Evolutionary conservation across 2,329 filamentous ascomycete genomes (phyloP), one percentile per base, ranked within the genome.

Genomic region (Hypoxylon sp.): DNA sequence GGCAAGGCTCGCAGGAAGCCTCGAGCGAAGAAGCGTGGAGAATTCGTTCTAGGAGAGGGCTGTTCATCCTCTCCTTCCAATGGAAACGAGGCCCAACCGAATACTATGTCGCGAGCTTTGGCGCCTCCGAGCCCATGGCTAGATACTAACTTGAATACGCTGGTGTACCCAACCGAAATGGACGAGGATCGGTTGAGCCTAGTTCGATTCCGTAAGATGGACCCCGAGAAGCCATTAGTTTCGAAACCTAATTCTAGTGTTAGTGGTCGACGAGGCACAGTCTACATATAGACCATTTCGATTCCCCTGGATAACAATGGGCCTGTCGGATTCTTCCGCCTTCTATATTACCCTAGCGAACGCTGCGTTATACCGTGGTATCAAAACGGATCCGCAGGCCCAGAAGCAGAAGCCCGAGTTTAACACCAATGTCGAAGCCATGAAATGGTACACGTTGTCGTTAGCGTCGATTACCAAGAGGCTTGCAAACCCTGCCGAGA

Each of bases 341-440:
- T 77, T 74, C 70, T 43, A 75, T 34, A 75, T 77, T 36, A 76
- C 75, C 6, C 25, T 77, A 14, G 75, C 75, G 7, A 75, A 76
- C 38, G 73, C 73, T 1, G 72, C 63, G 4, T 13, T 75, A 17
- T 69, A 67, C n/a, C 71, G 63, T 30, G 51, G 46, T 4, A 38
- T 62, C 30, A 69, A 63, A 19, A 60, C 53, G 5, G 69, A 69
- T 2, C 38, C 38, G 17, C 38, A 43, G 2, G 38, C 17, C 7
- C 17, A 17, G 17, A 14, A 52, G 17, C 48, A 51, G n/a, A 72
- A 72, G 10, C 50, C 64, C 13, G 73, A 74, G 25, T 74, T 63
- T 49, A 49, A n/a, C 14, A 48, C 68, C 2, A 63, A 55, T 48
- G 21, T 38, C n/a, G 72, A 75, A 14, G 73, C 73, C 4, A 61